Conservation (phyloP, 176 grass and related monocot species). For the Lolium rigidum region DNA sequence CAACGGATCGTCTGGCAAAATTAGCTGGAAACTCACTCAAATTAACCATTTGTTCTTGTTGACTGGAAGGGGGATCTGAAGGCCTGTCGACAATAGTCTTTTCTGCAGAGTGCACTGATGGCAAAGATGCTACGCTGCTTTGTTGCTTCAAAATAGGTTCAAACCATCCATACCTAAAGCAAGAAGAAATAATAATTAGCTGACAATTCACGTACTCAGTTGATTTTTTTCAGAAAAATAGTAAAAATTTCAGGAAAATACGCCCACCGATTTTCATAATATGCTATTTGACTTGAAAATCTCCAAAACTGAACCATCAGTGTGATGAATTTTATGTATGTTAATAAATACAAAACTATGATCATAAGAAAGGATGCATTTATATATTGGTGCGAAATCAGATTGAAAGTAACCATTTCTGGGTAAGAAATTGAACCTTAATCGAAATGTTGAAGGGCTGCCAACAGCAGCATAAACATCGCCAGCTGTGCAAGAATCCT, state of each 20-base stretch:
- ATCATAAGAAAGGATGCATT: slow-evolving; percentile 14
- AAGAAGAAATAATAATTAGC: slow-evolving; percentile 24
- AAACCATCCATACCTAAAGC: slow-evolving; percentile 91
- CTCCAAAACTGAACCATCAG: background rate
- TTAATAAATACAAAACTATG: slow-evolving; percentile 9
- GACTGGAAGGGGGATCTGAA: slow-evolving; percentile 36
- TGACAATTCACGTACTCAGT: background rate
- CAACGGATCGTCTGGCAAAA: slow-evolving; percentile 38
- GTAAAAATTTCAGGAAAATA: background rate
- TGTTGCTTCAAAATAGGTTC: slow-evolving; percentile 44
- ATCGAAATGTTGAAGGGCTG: slow-evolving; percentile 72
- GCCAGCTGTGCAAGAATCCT: slow-evolving; percentile 68
- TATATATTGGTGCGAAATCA: background rate
- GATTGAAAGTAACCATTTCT: slow-evolving; percentile 1
- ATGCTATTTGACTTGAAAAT: background rate
- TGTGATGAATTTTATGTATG: background rate
- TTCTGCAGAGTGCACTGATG: slow-evolving; percentile 40
- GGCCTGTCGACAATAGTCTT: slow-evolving; percentile 33
- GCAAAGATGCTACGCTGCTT: slow-evolving; percentile 28
- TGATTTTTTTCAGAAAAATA: background rate
- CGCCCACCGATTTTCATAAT: background rate
- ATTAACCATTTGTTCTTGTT: slow-evolving; percentile 42
- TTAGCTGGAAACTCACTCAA: slow-evolving; percentile 45
- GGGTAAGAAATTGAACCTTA: slow-evolving; percentile 64
- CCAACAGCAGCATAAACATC: slow-evolving; percentile 83